Base-by-base conservation (phyloP, 345 rosid species). In the Toxicodendron radicans region DNA sequence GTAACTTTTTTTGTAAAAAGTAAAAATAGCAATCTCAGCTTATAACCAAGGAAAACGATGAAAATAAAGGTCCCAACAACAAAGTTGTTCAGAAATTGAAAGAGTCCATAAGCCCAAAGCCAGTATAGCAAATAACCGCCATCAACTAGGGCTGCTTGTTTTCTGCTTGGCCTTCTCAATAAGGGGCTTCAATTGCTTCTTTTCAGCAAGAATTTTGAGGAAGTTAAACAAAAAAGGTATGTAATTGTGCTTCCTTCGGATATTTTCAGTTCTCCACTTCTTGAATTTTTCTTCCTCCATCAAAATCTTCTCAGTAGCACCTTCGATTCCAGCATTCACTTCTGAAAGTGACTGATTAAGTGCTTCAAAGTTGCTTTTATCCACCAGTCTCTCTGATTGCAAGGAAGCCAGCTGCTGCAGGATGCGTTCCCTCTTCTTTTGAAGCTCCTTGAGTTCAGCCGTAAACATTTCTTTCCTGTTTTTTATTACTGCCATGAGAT, bases 81-180 rank as follows among this genome's bases (percentile, higher is more conserved):
- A 27, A n/a, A 71, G 58, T 59, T 46, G 0, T 27, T 59, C 10
- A 0, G 52, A 18, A 62, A 38, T 64, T 18, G 27, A 64, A 41
- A 41, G 49, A 64, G 5, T n/a, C 45, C 24, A 41, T 33, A 2
- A 41, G 52, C 38, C 32, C 58, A 68, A 33, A 63, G 20, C 69
- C 61, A 61, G 17, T 21, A 45, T 32, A 16, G n/a, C 32, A 71
- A 17, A 61, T 7, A 9, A 12, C 0, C 3, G 45, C 45, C 52
- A 53, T 87, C 88, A 90, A 58, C 84, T 81, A 43, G 85, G 57
- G 83, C 84, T 83, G 82, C 86, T 83, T 18, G 88, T 81, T 56
- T 92, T 95, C 90, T 91, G 97, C 87, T 91, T 93, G 56, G 99
- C 99, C 79, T 93, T 93, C 88, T 95, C 99, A 23, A 93, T 90